Evolutionary conservation across 495 filamentous ascomycete species (phyloP).

Genomic region (Neurospora sp.): DNA sequence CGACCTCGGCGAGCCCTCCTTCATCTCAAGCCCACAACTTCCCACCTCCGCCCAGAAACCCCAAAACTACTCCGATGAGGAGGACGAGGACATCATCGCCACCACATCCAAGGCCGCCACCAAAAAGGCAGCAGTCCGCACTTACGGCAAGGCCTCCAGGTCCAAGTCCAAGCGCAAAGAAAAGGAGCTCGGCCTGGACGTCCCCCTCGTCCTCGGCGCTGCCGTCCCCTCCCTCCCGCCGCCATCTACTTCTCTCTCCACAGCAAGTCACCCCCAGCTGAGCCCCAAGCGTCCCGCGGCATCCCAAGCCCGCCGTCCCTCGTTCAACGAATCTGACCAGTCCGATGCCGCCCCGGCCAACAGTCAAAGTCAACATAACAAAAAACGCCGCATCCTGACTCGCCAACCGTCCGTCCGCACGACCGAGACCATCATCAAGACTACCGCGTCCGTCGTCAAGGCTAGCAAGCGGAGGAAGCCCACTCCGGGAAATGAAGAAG

Average conservation of each 20-base stretch:
- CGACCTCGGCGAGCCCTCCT: background rate
- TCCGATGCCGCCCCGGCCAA: background rate
- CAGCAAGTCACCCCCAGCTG: background rate
- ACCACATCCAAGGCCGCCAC: background rate
- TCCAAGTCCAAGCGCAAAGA: background rate
- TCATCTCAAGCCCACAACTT: background rate
- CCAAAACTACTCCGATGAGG: background rate
- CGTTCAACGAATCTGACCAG: background rate
- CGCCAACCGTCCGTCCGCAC: background rate
- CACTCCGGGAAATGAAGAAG: background rate
- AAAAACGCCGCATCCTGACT: background rate
- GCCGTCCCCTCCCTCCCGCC: background rate
- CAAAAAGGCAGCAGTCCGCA: background rate
- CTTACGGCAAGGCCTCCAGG: background rate
- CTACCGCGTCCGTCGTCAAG: background rate
- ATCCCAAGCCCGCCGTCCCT: background rate
- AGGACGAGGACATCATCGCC: background rate
- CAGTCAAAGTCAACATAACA: background rate
- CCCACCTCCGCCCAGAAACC: background rate
- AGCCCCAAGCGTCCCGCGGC: background rate
- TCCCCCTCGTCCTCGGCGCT: background rate
- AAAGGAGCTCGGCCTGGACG: background rate
- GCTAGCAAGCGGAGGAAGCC: background rate
- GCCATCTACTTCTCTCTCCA: background rate
- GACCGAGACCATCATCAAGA: background rate